Evolutionary conservation across 495 filamentous ascomycete genomes (phyloP).

Genomic region (Parathielavia appendiculata): DNA sequence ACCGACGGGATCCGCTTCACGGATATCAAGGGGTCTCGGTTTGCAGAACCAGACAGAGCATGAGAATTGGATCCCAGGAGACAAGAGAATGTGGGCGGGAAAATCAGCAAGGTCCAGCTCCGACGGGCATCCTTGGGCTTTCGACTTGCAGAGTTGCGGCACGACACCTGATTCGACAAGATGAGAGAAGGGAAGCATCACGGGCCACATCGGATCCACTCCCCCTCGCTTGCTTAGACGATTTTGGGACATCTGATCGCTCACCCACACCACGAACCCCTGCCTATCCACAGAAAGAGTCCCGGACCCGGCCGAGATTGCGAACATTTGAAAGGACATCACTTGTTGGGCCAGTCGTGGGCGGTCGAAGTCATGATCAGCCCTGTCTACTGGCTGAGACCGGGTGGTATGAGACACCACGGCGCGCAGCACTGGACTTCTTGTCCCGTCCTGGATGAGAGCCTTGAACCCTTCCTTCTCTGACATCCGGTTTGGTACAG

Average conservation of each 20-base stretch:
- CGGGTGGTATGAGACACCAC: no score
- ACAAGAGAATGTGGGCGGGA: slow-evolving; percentile 15
- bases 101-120: slow-evolving; percentile 9
- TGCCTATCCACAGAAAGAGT: not conserved
- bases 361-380: no score
- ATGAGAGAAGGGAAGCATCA: not conserved
- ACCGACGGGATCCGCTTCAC: no score
- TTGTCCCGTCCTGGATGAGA: no score
- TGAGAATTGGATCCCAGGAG: not conserved
- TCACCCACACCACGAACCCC: not conserved
- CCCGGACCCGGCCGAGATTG: not conserved
- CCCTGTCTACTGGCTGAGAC: no score
- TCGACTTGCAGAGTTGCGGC: not conserved
- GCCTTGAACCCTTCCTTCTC: no score
- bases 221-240: slow-evolving; percentile 18
- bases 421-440: no score
- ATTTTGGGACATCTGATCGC: slow-evolving; percentile 21
- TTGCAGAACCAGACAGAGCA: no score
- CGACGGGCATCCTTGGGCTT: slow-evolving; percentile 1
- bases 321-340: not conserved
- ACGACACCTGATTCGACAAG: slow-evolving; percentile 13
- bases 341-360: no score
- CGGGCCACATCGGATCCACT: slow-evolving; percentile 9
- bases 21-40: no score
- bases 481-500: no score